These are phyloP conservation scores for Mortierella sp. DNA, from an alignment of 371 early-diverging fungal species.

Conservation along the genomic window DNA sequence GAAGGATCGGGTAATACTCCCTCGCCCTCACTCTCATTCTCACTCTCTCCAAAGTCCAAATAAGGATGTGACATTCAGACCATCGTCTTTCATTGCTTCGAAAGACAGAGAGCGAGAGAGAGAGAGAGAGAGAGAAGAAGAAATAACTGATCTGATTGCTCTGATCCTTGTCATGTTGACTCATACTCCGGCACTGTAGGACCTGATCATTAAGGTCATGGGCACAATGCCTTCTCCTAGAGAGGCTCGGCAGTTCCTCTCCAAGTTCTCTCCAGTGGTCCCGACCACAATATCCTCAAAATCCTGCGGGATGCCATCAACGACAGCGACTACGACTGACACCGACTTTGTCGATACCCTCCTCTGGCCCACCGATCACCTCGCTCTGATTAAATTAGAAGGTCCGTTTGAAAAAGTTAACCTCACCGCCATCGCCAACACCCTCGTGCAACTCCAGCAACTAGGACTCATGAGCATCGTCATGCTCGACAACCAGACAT, in stretches of 20 bases:
- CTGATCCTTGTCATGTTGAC: slow-evolving; percentile 16
- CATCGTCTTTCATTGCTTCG: no score
- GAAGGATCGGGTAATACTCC: slow-evolving; percentile 42
- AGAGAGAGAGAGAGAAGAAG: no score
- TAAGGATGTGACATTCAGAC: background rate
- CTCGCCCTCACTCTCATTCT: background rate
- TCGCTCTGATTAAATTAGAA: slow-evolving; percentile 73
- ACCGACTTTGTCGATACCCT: slow-evolving; percentile 62
- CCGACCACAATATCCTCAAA: slow-evolving; percentile 41
- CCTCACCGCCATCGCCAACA: slow-evolving; percentile 65
- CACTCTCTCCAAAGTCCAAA: background rate
- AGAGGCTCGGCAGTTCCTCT: slow-evolving; percentile 80
- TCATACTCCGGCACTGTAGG: slow-evolving; percentile 41
- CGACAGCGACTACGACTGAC: background rate
- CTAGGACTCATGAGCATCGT: slow-evolving; percentile 80
- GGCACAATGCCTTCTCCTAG: slow-evolving; percentile 81
- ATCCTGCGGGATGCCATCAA: slow-evolving; percentile 24
- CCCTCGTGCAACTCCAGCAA: slow-evolving; percentile 75
- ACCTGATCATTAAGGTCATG: slow-evolving; percentile 65
- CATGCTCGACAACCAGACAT: slow-evolving; percentile 67
- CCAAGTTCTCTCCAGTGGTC: slow-evolving; percentile 63
- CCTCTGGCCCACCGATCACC: slow-evolving; percentile 60
- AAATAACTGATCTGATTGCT: background rate
- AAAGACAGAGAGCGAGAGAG: no score
- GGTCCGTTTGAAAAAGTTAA: slow-evolving; percentile 64